Percentiles rank a stretch among this genome's conserved stretches.
phyloP scores from a whole-genome alignment of 202 grass and related monocot species.

The Eragrostis tef region DNA sequence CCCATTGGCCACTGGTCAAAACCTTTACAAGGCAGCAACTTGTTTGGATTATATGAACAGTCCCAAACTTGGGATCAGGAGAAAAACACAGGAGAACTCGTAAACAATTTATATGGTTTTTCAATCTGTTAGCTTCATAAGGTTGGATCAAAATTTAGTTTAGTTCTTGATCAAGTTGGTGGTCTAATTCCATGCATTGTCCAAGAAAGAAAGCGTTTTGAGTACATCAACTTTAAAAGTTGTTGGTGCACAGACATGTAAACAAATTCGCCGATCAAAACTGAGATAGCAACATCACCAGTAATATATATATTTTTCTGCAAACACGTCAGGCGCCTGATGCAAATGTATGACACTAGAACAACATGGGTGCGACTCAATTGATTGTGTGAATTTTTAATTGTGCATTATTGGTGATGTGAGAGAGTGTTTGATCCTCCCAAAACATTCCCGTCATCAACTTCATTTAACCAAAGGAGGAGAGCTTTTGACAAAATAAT shows the following conservation, averaged over 20 bases:
- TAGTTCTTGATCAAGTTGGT: too few species aligned
- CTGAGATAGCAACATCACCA: conserved; percentile 25
- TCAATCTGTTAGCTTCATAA: too few species aligned
- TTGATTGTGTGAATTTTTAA: conserved; percentile 25
- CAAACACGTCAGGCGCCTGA: not conserved
- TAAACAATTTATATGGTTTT: too few species aligned
- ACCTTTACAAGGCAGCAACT: too few species aligned
- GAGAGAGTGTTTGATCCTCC: conserved; percentile 36
- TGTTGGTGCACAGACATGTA: conserved; percentile 7
- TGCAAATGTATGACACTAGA: conserved; percentile 21
- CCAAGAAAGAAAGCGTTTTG: too few species aligned
- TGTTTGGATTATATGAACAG: too few species aligned
- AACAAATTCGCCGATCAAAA: conserved; percentile 19
- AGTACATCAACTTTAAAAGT: not conserved
- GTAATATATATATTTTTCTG: conserved; percentile 24
- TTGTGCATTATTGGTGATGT: conserved; percentile 46
- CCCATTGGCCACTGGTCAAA: too few species aligned
- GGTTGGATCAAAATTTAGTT: too few species aligned
- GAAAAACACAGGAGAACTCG: too few species aligned
- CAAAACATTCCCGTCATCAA: conserved; percentile 34
- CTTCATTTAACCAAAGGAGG: conserved; percentile 44
- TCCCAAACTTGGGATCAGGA: too few species aligned
- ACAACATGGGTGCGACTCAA: not conserved
- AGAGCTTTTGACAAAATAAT: conserved; percentile 39
- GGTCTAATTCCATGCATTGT: too few species aligned